Conservation (phyloP, 345 rosid genomes). For the Physaria fendleri region DNA sequence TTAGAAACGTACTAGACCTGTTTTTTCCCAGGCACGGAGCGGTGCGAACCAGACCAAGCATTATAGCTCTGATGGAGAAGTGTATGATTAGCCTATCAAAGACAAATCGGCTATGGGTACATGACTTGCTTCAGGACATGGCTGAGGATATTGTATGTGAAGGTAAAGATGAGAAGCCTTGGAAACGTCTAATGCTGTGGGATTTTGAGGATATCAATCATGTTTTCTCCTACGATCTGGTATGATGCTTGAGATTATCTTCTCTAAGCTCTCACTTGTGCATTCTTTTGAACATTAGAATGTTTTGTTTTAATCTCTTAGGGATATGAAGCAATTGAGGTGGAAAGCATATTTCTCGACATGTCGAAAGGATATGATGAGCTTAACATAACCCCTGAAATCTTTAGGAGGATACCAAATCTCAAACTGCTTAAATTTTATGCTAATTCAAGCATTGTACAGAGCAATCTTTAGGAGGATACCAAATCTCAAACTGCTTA, state of each 20-base stretch:
- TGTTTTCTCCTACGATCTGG: conserved; percentile 8
- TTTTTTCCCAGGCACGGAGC: conserved; percentile 18
- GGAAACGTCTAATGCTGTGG: conserved; percentile 29
- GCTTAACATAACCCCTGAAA: conserved; percentile 1
- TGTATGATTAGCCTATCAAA: conserved; percentile 21
- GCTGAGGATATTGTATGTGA: conserved; percentile 18
- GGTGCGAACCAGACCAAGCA: conserved; percentile 21
- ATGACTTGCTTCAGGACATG: conserved; percentile 29
- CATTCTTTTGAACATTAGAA: background rate
- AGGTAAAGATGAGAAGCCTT: conserved; percentile 15
- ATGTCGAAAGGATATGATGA: conserved; percentile 7
- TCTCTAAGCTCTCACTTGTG: background rate
- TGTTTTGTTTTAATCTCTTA: background rate
- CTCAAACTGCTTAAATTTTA: conserved; percentile 18
- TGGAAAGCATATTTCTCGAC: conserved; percentile 24
- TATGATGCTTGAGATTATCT: background rate
- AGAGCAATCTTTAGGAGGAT: no score
- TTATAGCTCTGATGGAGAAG: conserved; percentile 20
- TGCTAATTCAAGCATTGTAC: background rate
- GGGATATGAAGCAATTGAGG: conserved; percentile 19
- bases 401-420: conserved; percentile 20
- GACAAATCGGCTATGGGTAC: conserved; percentile 22
- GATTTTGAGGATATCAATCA: conserved; percentile 23
- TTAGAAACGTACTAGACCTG: conserved; percentile 16
- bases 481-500: conserved; percentile 24